Conservation (phyloP, 176 grass and related monocot genomes). For the Oryza meyeriana region DNA sequence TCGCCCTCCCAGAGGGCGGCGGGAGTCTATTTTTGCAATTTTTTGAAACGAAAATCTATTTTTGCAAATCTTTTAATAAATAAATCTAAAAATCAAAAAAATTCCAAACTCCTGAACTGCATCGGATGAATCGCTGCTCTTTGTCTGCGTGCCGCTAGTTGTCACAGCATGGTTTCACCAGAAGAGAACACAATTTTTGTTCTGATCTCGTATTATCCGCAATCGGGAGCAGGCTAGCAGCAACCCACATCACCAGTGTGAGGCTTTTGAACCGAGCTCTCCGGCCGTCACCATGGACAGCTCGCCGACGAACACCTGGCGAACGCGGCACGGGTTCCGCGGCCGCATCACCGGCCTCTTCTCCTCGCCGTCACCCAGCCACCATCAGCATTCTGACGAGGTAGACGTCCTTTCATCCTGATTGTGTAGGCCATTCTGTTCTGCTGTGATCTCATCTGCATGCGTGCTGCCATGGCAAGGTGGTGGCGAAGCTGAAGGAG, state of each 20-base stretch:
- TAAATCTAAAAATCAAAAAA: no score
- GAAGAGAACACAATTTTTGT: not conserved
- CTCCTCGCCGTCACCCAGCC: not conserved
- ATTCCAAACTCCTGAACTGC: not conserved
- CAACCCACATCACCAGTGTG: not conserved
- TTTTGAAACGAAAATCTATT: no score
- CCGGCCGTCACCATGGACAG: not conserved
- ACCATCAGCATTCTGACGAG: conserved; percentile 3
- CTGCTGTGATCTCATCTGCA: not conserved
- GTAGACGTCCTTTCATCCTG: not conserved
- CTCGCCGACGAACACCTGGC: not conserved
- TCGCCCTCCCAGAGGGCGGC: no score
- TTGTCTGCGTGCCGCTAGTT: not conserved
- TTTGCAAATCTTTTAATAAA: no score
- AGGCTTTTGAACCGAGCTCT: not conserved
- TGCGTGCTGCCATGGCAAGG: not conserved
- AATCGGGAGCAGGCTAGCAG: not conserved
- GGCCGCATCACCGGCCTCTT: conserved; percentile 37
- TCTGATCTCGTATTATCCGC: not conserved
- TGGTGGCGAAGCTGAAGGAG: conserved; percentile 35
- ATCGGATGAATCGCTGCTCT: conserved; percentile 33
- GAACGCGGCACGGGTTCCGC: conserved; percentile 1
- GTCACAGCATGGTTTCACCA: not conserved
- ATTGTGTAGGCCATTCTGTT: no score
- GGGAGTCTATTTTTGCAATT: no score